Percentiles rank a stretch among this genome's conserved stretches.
These are phyloP conservation scores for Quercus robur DNA, from an alignment of 306 rosid species.

Conservation along the genomic window DNA sequence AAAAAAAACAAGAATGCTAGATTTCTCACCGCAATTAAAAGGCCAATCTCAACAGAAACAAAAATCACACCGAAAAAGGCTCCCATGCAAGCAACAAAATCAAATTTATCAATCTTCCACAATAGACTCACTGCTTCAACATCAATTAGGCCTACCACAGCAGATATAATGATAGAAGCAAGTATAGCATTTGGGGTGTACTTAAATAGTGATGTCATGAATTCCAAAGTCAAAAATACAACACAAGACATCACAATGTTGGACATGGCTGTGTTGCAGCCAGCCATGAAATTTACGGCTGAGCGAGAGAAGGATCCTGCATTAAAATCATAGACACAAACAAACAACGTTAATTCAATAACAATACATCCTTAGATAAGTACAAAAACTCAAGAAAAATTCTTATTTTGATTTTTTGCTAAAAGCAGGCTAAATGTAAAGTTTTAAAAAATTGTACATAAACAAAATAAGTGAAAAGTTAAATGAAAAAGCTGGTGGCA, in stretches of 20 bases:
- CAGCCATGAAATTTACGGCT: constrained; percentile 90
- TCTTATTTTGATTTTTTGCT: no score
- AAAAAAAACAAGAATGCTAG: no score
- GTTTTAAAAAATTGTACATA: no score
- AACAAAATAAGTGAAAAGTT: no score
- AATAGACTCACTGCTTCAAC: constrained; percentile 73
- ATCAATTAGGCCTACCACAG: constrained; percentile 84
- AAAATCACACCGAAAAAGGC: constrained; percentile 94
- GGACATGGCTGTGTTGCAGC: constrained; percentile 85
- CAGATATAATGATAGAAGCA: constrained; percentile 82
- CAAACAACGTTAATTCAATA: no score
- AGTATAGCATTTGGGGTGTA: constrained; percentile 96
- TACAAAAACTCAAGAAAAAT: no score
- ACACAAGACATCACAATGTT: constrained; percentile 85
- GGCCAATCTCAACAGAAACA: constrained; percentile 75
- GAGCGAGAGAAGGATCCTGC: constrained; percentile 99
- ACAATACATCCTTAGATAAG: no score
- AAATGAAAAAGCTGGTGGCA: no score
- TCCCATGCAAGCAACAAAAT: constrained; percentile 93
- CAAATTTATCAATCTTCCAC: constrained; percentile 92
- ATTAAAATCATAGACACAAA: background rate
- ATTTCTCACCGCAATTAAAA: constrained; percentile 71
- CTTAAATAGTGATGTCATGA: constrained; percentile 86
- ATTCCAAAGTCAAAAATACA: constrained; percentile 76
- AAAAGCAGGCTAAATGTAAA: no score